A percentile compares a stretch with the other conserved stretches of the same genome.
These are phyloP conservation scores for Aspergillus sp. DNA, from an alignment of 2,329 filamentous ascomycete species.

Conservation along the genomic window DNA sequence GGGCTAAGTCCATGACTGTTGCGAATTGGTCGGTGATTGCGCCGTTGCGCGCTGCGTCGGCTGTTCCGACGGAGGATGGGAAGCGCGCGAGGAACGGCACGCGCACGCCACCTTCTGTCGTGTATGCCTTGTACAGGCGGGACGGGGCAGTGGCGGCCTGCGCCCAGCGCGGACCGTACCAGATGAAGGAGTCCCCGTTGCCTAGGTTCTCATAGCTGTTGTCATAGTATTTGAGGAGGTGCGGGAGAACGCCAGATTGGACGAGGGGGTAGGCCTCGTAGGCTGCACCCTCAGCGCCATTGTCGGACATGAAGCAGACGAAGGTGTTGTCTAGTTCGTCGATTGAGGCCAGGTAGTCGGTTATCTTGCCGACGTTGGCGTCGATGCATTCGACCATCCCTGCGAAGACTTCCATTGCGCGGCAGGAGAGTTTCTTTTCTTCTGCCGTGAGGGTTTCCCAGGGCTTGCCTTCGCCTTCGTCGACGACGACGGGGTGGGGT, in stretches of 20 bases:
- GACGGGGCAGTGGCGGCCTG: conserved; percentile 54
- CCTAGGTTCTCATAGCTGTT: conserved; percentile 46
- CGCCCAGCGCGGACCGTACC: conserved; percentile 62
- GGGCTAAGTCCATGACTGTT: conserved; percentile 54
- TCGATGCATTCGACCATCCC: conserved; percentile 66
- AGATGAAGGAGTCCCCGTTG: conserved; percentile 58
- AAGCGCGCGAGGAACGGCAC: conserved; percentile 54
- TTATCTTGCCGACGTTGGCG: conserved; percentile 58
- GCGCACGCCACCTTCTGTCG: conserved; percentile 52
- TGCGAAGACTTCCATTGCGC: conserved; percentile 63
- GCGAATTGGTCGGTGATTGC: conserved; percentile 54
- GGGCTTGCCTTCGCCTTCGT: conserved; percentile 50
- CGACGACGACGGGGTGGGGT: conserved; percentile 37
- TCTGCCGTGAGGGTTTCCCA: conserved; percentile 38
- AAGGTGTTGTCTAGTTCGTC: conserved; percentile 65
- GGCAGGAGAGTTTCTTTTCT: conserved; percentile 42
- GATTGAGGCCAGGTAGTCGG: conserved; percentile 55
- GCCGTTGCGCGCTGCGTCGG: conserved; percentile 23
- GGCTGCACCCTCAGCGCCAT: conserved; percentile 60
- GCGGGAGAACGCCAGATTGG: conserved; percentile 53
- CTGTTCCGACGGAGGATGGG: conserved; percentile 27
- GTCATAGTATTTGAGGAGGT: conserved; percentile 58
- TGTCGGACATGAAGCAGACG: conserved; percentile 64
- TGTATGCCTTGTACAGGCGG: conserved; percentile 51
- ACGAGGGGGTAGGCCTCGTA: conserved; percentile 61